Evolutionary conservation across 23 red algal genomes (phyloP), one percentile per base, ranked within the genome.

Genomic region (Agarophyton chilense): DNA sequence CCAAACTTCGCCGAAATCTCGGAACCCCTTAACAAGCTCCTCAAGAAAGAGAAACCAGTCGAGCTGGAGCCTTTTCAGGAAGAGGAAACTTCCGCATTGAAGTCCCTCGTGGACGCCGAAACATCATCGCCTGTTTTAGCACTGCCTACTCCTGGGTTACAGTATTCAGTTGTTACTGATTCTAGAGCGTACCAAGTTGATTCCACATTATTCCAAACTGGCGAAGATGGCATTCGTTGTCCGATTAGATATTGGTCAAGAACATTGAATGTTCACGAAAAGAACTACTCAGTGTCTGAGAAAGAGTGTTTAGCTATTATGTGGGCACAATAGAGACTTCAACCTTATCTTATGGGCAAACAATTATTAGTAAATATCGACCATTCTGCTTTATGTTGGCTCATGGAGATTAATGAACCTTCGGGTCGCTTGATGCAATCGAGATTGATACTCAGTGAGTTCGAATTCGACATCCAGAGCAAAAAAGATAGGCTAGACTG

Each of bases 181-280:
- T 33, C 70, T 18, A 34, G 47, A 60, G 47, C 21, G 5, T 17
- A 68, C 46, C 70, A 78, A 46, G 61, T 78, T 16, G 72, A 67
- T 44, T 75, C 33, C 50, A 8, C 41, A 12, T 63, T 89, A 44
- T 46, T 60, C 31, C 68, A 89, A 51, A 79, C 70, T 2, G 21
- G 28, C 10, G 12, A 13, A 1, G 55, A 78, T 24, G 73, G 41
- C 52, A 38, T 79, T 4, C 71, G 38, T 33, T 31, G 25, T 4
- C 71, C 86, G 9, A 40, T 78, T 21, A 46, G 86, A 8, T 90
- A 78, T 64, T 78, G 70, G 70, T 65, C 72, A 9, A 36, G 68
- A 8, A 54, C 46, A 2, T 24, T 90, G 21, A 19, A 10, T 6
- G 38, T 47, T 52, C 65, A 67, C 36, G 71, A 90, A 33, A 61